Percentiles rank a stretch among this genome's conserved stretches.
phyloP scores from a whole-genome alignment of 1,284 basidiomycete species.

The Ceratobasidium theobromae region DNA sequence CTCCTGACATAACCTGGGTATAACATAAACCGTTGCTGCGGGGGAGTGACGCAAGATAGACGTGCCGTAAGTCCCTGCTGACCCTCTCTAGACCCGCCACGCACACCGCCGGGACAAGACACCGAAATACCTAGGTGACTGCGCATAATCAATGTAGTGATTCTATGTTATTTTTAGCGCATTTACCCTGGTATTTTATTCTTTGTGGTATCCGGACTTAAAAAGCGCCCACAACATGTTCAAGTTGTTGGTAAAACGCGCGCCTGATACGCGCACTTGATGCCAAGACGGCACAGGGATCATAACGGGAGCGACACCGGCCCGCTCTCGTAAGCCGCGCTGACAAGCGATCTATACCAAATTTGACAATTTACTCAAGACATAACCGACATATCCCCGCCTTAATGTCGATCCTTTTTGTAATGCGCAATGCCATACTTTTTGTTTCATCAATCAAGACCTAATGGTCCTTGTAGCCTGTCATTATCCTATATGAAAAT shows the following conservation, averaged over 20 bases:
- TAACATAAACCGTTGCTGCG: constrained; percentile 9
- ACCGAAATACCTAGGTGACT: background rate
- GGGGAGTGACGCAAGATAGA: background rate
- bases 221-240: too few relatives aligned
- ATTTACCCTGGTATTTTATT: background rate
- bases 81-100: background rate
- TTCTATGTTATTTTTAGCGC: background rate
- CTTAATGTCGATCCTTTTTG: too few relatives aligned
- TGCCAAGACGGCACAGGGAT: constrained; percentile 14
- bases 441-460: too few relatives aligned
- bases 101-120: background rate
- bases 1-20: too few relatives aligned
- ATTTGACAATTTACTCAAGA: background rate
- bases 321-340: background rate
- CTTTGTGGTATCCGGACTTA: too few relatives aligned
- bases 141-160: background rate
- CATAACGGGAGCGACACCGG: constrained; percentile 5
- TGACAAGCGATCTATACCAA: background rate
- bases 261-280: background rate
- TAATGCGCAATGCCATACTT: too few relatives aligned
- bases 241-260: background rate
- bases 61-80: background rate
- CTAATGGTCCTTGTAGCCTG: too few relatives aligned
- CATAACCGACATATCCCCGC: too few relatives aligned
- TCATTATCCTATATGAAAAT: too few relatives aligned